These are phyloP conservation scores for Podila verticillata DNA, from an alignment of 192 early-diverging fungal genomes.

Conservation along the genomic window DNA sequence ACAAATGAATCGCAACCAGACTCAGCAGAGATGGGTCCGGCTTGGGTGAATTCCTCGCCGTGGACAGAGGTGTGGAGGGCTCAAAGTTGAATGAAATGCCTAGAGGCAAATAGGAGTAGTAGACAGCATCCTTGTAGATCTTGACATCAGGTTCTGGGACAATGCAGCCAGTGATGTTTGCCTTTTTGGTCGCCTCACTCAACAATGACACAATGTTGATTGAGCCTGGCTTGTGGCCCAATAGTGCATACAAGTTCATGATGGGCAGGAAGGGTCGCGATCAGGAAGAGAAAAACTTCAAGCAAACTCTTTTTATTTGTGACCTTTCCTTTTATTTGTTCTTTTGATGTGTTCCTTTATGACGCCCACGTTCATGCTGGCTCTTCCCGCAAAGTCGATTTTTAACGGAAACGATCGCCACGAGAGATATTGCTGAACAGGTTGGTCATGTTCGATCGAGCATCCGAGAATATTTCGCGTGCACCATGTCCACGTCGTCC, in stretches of 20 bases:
- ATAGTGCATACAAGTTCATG: constrained; percentile 34
- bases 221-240: constrained; percentile 17
- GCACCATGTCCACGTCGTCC: constrained; percentile 12
- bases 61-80: constrained; percentile 5
- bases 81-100: constrained; percentile 59
- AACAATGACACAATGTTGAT: not conserved
- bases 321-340: no score
- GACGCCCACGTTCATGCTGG: not conserved
- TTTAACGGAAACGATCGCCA: constrained; percentile 20
- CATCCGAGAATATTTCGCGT: constrained; percentile 18
- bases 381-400: not conserved
- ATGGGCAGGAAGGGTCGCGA: not conserved
- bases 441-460: constrained; percentile 21
- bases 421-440: constrained; percentile 37
- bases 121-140: constrained; percentile 49
- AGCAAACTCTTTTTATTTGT: not conserved
- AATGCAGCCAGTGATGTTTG: not conserved
- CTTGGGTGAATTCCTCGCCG: not conserved
- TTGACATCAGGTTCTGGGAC: constrained; percentile 38
- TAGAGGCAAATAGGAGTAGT: constrained; percentile 47
- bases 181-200: not conserved
- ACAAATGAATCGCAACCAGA: constrained; percentile 57
- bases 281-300: no score
- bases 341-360: no score
- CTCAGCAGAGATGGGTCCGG: constrained; percentile 10